Evolutionary conservation across 768 basidiomycete species (phyloP), one percentile per base, ranked within the genome.

Genomic region (Exsudoporus frostii): DNA sequence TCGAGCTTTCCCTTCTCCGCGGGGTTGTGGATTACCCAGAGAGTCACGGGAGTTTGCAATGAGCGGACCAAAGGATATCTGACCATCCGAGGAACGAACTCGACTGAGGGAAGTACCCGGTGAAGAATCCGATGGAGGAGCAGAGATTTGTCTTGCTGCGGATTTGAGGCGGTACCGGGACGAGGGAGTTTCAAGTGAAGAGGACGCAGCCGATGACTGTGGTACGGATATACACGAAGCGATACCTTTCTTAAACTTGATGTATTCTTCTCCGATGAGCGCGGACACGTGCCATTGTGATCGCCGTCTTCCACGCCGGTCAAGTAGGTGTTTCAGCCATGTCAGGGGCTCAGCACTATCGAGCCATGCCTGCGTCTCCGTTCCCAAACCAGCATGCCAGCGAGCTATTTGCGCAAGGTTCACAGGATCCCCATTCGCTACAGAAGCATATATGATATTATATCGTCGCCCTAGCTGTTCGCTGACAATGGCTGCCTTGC

Each of bases 401-500:
- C 77, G 80, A 29, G 74, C 76, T 27, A 83, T 75, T 39, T 75
- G 73, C 19, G 74, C 71, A 8, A 83, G 73, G 58, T 80, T 83
- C 41, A 82, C 60, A 14, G 66, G 65, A 19, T 58, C 53, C 8
- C 49, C 60, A 11, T 63, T 60, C 10, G 73, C 60, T 17, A 79
- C 53, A 13, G 75, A 66, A 32, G 69, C 63, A 48, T 76, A 75
- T 11, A 88, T 60, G n/a, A 85, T 66, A 34, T 71, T 71, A 60
- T 92, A 92, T 45, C 84, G 81, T 56, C 88, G 75, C 45, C 70
- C 74, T 15, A 92, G 69, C 61, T 92, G 90, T 48, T 85, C 79
- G 10, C 73, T 75, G 17, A 81, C 84, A 44, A 88, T 82, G 22
- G 73, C 70, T 14, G 84, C 86, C 63, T 87, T 90, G 47, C 81